Base-by-base conservation (phyloP, 2,329 filamentous ascomycete genomes). In the Colletotrichum cuscutae region DNA sequence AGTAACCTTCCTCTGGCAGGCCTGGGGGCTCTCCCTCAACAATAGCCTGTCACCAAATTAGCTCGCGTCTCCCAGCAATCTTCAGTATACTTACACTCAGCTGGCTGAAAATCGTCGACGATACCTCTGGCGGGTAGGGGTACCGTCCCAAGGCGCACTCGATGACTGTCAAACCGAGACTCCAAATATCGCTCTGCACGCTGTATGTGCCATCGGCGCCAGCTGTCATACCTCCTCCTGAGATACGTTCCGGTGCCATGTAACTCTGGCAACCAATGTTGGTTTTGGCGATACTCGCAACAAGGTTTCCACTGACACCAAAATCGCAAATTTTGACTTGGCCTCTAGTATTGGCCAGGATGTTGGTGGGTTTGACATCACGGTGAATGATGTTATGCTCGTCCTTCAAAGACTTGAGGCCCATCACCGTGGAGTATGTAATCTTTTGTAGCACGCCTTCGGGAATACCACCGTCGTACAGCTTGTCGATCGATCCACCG, bases 261-360 rank as follows among this genome's bases (percentile, higher is more conserved):
- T 99, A 99, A 80, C 95, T 98, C 84, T 99, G 97, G 79, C 97
- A 99, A 52, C 97, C 97, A 78, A 99, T 99, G 81, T 99, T 99
- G 32, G 97, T 99, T 84, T 97, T 98, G 64, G 97, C 97, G 78
- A 98, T 98, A 85, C 95, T 98, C 28, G 97, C 96, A 26, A 99
- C 97, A 28, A 99, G 86, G 78, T 99, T 99, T 65, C 97, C 97
- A 76, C 94, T 97, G 68, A 99, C 97, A 69, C 97, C 97, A 81
- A 99, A 99, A 83, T 99, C 97, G 83, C 97, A 99, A 71, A 99
- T 98, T 84, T 99, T 99, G 86, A 98, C 89, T 80, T 98, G 95
- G 1, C 97, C 97, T 54, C 89, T 89, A 2, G 92, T 94, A 82
- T 98, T 99, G 81, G 95, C 91, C 1, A 99, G 88, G 72, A 99